Base-by-base conservation (phyloP, 2,329 filamentous ascomycete species). In the Alternaria ventricosa region DNA sequence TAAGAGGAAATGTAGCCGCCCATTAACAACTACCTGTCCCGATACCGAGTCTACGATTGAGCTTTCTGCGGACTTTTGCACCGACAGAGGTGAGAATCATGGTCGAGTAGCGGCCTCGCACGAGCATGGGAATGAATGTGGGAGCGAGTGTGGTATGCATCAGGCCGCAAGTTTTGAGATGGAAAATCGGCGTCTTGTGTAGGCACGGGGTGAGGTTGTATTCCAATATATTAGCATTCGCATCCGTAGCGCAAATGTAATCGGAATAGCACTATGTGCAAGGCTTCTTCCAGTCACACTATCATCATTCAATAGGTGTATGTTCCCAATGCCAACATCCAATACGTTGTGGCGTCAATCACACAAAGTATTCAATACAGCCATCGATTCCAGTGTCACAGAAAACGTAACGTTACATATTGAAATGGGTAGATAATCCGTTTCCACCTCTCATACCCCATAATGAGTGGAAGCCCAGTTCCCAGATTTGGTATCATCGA, bases 401-500 rank as follows among this genome's bases (percentile, higher is more conserved):
- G 20, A 46, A 46, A 4, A 23, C 12, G 12, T 15, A 46, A 8
- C 20, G 20, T 46, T 23, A 23, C 12, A 46, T 23, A 46, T 23
- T 46, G 20, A 46, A 23, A 23, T 15, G 22, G 22, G 15, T 23
- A 15, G 8, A 46, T 1, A 0, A 23, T 25, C 44, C 20, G 20
- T 10, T 53, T 41, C 30, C 15, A 6, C 36, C 27, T 41, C 55
- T 30, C 44, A 57, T 53, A 51, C 45, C 28, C 25, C 45, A 51
- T 59, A 68, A 70, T 61, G 66, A 70, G 64, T 51, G 60, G 66
- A 44, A 63, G 54, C 57, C 51, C 56, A 53, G 55, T 41, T 27
- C 50, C 56, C 50, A 58, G 22, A 54, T 23, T 47, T 63, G 68
- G 68, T 70, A 70, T 70, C 68, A 53, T 64, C 58, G 51, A 63